phyloP scores from a whole-genome alignment of 164 flowering plant genomes.

The Amborella trichopoda region DNA sequence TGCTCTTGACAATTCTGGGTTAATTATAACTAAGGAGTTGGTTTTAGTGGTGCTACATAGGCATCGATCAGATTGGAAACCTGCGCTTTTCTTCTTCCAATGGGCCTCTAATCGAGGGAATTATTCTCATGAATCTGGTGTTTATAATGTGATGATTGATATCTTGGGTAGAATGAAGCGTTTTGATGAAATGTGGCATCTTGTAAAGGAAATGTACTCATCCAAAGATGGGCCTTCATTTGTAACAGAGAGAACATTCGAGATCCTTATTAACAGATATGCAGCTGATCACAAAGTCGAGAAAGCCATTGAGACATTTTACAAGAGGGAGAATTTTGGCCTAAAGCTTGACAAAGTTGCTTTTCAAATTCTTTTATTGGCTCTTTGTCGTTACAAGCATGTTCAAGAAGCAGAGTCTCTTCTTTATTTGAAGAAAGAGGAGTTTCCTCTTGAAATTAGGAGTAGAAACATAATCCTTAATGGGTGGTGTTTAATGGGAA shows the following conservation, averaged over 20 bases:
- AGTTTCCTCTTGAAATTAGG: conserved; percentile 49
- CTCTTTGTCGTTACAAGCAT: conserved; percentile 74
- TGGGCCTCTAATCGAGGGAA: conserved; percentile 31
- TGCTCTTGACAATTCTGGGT: conserved; percentile 26
- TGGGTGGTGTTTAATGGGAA: conserved; percentile 85
- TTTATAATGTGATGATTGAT: conserved; percentile 57
- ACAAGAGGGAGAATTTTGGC: conserved; percentile 47
- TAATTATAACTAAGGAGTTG: conserved; percentile 36
- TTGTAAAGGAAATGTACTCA: conserved; percentile 76
- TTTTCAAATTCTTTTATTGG: conserved; percentile 59
- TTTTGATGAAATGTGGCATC: conserved; percentile 36
- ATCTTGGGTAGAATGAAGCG: conserved; percentile 56
- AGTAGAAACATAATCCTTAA: conserved; percentile 65
- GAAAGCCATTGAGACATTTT: conserved; percentile 43
- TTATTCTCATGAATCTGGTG: conserved; percentile 23
- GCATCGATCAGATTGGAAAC: conserved; percentile 61
- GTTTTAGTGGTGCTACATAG: conserved; percentile 53
- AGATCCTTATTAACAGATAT: conserved; percentile 43
- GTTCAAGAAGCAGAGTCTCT: conserved; percentile 72
- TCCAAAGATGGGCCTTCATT: conserved; percentile 20
- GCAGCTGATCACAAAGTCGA: conserved; percentile 65
- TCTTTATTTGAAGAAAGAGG: conserved; percentile 29
- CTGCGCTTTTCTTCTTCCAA: conserved; percentile 51
- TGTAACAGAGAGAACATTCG: conserved; percentile 41
- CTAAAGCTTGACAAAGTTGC: conserved; percentile 41